Conservation (phyloP, 75 land plant genomes). For the Adiantum capillusveneris region DNA sequence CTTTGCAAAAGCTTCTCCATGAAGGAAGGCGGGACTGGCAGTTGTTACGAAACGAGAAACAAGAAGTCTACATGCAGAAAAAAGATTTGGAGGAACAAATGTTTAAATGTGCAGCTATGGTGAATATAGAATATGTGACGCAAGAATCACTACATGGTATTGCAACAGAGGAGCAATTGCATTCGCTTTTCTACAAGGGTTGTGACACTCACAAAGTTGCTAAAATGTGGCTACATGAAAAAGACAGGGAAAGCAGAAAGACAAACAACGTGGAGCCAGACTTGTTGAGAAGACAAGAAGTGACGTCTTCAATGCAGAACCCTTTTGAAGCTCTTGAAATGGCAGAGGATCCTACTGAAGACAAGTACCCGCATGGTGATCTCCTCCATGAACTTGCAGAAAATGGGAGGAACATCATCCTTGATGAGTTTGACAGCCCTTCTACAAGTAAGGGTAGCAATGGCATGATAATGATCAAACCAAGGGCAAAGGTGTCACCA, state of each 20-base stretch:
- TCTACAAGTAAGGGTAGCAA: too few species aligned
- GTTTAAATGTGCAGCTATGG: not conserved
- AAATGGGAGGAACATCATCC: too few species aligned
- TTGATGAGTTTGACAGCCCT: too few species aligned
- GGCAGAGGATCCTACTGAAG: too few species aligned
- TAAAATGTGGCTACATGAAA: not conserved
- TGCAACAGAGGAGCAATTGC: slow-evolving; percentile 10
- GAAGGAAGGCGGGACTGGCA: not conserved
- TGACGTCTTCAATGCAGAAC: too few species aligned
- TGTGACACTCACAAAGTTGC: not conserved
- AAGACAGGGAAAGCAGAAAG: not conserved
- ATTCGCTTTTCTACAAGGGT: not conserved
- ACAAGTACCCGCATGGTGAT: too few species aligned
- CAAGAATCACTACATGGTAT: not conserved
- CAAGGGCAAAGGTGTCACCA: too few species aligned
- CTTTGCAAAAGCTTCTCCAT: not conserved
- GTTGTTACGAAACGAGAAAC: not conserved
- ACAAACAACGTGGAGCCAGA: not conserved
- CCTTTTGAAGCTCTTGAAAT: too few species aligned
- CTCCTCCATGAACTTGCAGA: too few species aligned
- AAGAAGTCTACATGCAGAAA: not conserved
- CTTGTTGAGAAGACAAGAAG: slow-evolving; percentile 1
- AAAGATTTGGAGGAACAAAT: not conserved
- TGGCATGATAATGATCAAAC: too few species aligned
- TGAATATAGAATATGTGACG: slow-evolving; percentile 3